phyloP scores from a whole-genome alignment of 2,329 filamentous ascomycete genomes.

The Neofusicoccum ribis region DNA sequence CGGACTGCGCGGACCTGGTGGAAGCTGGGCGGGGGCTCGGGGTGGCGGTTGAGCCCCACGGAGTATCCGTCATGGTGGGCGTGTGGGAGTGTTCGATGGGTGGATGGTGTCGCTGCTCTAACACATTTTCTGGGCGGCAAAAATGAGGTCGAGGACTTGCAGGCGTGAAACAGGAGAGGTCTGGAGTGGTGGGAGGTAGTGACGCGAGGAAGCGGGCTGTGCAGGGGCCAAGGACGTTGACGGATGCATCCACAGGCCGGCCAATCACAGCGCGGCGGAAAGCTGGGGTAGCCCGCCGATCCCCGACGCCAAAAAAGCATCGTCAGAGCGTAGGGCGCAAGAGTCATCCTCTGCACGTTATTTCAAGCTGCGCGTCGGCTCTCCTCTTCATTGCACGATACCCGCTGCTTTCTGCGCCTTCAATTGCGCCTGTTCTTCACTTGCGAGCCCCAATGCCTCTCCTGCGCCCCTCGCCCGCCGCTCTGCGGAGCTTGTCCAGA shows the following conservation, averaged over 20 bases:
- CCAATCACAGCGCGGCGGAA: neutral
- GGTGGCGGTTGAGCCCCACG: constrained; percentile 38
- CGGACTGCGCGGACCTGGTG: constrained; percentile 38
- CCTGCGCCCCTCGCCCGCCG: constrained; percentile 31
- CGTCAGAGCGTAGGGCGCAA: neutral
- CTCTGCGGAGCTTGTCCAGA: constrained; percentile 34
- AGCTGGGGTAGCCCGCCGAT: constrained; percentile 7
- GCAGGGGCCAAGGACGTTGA: constrained; percentile 7
- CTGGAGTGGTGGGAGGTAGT: neutral
- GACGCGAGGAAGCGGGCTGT: constrained; percentile 8
- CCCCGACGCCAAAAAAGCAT: constrained; percentile 1
- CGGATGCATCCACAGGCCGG: neutral
- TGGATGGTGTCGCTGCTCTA: neutral
- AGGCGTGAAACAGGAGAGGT: constrained; percentile 12
- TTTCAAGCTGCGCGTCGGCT: neutral
- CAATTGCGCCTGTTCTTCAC: neutral
- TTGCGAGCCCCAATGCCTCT: constrained; percentile 30
- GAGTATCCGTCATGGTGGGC: constrained; percentile 35
- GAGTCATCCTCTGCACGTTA: neutral
- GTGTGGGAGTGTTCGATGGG: neutral
- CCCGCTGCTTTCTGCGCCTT: constrained; percentile 20
- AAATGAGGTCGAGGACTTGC: neutral
- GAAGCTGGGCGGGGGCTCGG: constrained; percentile 40
- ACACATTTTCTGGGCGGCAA: constrained; percentile 1
- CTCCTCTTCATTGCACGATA: constrained; percentile 12